Evolutionary conservation across 306 rosid genomes (phyloP), one percentile per base, ranked within the genome.

Genomic region (Biancaea sappan): DNA sequence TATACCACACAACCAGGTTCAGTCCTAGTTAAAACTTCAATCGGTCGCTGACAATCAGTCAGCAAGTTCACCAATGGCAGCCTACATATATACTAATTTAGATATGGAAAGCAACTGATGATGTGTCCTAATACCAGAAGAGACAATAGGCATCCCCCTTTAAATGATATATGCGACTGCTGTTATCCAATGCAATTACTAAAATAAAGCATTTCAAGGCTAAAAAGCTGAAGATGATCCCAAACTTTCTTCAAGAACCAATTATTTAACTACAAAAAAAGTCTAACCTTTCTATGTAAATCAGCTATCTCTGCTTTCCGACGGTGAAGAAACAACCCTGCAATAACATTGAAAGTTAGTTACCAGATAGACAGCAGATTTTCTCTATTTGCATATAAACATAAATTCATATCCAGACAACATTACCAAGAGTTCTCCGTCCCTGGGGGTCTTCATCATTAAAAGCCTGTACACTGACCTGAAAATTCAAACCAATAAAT

Each of bases 401-500:
- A 46, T 22, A 41, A 28, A 19, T 71, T 69, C 75, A 50, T 57
- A 77, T 51, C 66, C 62, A 70, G 3, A 32, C 34, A 78, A 67
- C 56, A 72, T 67, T 87, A 94, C 99, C 99, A 28, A 94, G 92
- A 47, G 95, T 94, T 47, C 97, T 87, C 61, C 93, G 88, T 76
- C 99, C 96, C 86, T 87, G 96, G 73, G 93, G 95, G 69, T 94
- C 99, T 81, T 94, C 99, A 74, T 94, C 97, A 71, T 91, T 88
- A 79, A 88, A 94, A 77, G 99, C 97, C 87, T 94, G 99, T 72
- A 89, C 96, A 57, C 96, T 94, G 79, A 94, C 95, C 99, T 94
- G 83, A 43, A 75, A 74, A 84, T 75, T 57, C 19, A 80, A 79
- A 74, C 61, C 84, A 52, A 73, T 56, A 75, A 70, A 76, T 40